Evolutionary conservation across 768 basidiomycete species (phyloP), one percentile per base, ranked within the genome.

Genomic region (Termitomyces sp.): DNA sequence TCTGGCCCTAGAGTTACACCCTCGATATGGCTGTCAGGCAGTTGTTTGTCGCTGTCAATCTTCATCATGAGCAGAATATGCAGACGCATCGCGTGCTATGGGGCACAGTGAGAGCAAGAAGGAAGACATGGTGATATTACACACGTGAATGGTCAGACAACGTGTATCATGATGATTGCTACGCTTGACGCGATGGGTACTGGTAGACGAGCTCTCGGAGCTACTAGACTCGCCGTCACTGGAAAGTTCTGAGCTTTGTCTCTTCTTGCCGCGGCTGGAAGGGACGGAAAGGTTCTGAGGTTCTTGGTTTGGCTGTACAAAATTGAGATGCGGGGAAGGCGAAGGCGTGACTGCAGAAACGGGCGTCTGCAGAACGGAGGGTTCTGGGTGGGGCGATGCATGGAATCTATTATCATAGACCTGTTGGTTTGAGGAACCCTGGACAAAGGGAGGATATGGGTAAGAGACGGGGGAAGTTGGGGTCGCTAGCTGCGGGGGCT

Each of bases 141-240:
- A 63, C 69, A 87, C 89, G 67, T 89, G 84, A 24, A 91, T 83
- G 0, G 87, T 90, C 41, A 87, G 74, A 69, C 82, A 84, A 12
- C 83, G 80, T 44, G 67, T 82, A 68, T 89, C 88, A 61, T 86
- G 87, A 54, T 86, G 83, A 61, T 80, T 87, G 20, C 65, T 68
- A 24, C 88, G 77, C 60, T 79, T 80, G 41, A 68, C 54, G 0
- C 74, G 79, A 3, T 69, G 72, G 22, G 65, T 69, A 9, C 64
- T 61, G 27, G 64, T 60, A 9, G 73, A 68, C 18, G 73, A 73
- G 11, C 69, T 74, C 41, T 75, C 76, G 18, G 74, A 76, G 45
- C 68, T 75, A 20, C 65, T 71, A 57, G 68, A 70, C 2, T 61
- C 70, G 18, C 72, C 75, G 33, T 75, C 78, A 44, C 70, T 77